phyloP scores from a whole-genome alignment of 2,329 filamentous ascomycete genomes.

The Phyllosticta citribraziliensis region DNA sequence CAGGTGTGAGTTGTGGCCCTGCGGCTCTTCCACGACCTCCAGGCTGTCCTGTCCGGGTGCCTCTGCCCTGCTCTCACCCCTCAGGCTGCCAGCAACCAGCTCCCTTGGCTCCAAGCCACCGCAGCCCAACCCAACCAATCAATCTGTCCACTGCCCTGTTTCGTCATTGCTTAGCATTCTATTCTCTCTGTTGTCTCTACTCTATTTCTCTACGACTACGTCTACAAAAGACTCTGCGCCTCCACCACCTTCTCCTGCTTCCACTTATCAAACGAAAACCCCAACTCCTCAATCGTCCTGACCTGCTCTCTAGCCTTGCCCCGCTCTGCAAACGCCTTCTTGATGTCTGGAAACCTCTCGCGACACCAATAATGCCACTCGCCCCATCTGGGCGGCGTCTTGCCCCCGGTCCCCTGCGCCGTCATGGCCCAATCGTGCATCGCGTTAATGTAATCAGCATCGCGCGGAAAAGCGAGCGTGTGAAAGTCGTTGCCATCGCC shows the following conservation, averaged over 20 bases:
- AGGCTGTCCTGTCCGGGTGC: no score
- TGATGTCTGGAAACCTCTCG: slow-evolving; percentile 56
- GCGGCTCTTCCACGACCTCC: not conserved
- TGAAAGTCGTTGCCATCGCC: slow-evolving; percentile 46
- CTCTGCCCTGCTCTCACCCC: not conserved
- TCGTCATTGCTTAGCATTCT: not conserved
- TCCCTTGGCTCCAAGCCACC: not conserved
- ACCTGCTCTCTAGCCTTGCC: slow-evolving; percentile 51
- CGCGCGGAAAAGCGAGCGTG: slow-evolving; percentile 47
- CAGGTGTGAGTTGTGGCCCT: not conserved
- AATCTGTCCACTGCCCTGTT: not conserved
- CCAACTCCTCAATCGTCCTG: slow-evolving; percentile 60
- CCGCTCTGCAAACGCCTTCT: slow-evolving; percentile 57
- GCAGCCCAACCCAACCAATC: not conserved
- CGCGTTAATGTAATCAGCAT: slow-evolving; percentile 61
- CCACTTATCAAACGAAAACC: slow-evolving; percentile 24
- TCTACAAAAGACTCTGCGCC: slow-evolving; percentile 11
- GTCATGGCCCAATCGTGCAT: slow-evolving; percentile 52
- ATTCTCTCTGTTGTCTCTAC: not conserved
- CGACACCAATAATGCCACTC: slow-evolving; percentile 64
- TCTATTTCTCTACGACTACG: not conserved
- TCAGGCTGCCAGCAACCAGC: not conserved
- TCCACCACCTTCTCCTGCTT: slow-evolving; percentile 15
- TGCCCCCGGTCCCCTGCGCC: slow-evolving; percentile 44
- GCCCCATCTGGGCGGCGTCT: slow-evolving; percentile 61